These are phyloP conservation scores for Schizochytrium sp. DNA, from an alignment of 108 stramenopile species.

Conservation along the genomic window DNA sequence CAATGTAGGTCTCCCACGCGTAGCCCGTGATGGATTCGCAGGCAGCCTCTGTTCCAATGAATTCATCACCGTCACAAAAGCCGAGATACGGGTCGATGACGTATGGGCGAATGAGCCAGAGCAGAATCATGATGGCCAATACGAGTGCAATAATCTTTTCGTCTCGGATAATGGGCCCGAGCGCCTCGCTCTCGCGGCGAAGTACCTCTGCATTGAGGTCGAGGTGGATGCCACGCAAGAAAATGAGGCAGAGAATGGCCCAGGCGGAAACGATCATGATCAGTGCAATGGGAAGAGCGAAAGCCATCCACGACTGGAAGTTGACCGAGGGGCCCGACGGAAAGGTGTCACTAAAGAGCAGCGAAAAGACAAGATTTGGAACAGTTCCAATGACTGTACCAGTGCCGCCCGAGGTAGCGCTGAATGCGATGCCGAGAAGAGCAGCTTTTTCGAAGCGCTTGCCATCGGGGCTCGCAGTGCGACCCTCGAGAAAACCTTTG, in stretches of 20 bases:
- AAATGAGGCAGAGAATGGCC: not conserved
- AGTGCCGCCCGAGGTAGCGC: not conserved
- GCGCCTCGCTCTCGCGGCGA: not conserved
- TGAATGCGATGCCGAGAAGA: not conserved
- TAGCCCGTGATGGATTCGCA: not conserved
- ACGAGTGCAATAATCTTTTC: not conserved
- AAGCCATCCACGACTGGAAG: not conserved
- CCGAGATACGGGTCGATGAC: not conserved
- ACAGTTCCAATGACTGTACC: not conserved
- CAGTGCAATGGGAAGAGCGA: not conserved
- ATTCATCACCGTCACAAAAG: not conserved
- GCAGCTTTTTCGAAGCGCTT: not conserved
- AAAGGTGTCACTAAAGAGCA: not conserved
- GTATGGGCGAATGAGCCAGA: not conserved
- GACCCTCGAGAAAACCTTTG: not conserved
- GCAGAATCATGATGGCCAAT: not conserved
- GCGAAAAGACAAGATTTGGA: not conserved
- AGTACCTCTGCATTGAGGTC: not conserved
- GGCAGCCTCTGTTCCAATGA: not conserved
- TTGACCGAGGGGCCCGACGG: not conserved
- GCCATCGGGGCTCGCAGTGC: not conserved
- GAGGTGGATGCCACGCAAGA: not conserved
- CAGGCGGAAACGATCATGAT: not conserved
- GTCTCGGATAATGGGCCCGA: not conserved
- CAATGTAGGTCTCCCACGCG: not conserved